Evolutionary conservation across 495 filamentous ascomycete species (phyloP).

Genomic region (Apiosordaria backusii): DNA sequence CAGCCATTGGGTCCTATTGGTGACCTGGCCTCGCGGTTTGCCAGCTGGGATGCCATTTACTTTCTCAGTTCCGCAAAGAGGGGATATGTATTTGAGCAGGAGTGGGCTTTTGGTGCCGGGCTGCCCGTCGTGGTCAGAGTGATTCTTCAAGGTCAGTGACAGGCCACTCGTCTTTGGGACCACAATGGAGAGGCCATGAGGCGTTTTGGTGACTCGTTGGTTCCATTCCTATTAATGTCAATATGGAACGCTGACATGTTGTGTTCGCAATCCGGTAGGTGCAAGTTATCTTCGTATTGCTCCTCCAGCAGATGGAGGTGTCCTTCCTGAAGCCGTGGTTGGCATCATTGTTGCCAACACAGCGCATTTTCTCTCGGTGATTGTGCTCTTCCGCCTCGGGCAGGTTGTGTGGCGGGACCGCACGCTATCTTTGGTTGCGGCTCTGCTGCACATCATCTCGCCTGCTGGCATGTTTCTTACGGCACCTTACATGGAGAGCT

Average conservation of each 20-base stretch:
- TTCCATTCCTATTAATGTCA: not conserved
- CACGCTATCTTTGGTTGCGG: constrained; percentile 59
- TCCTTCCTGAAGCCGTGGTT: constrained; percentile 36
- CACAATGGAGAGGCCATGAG: not conserved
- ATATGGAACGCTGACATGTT: not conserved
- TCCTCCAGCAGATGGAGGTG: constrained; percentile 4
- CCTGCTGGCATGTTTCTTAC: constrained; percentile 89
- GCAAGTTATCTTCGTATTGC: constrained; percentile 14
- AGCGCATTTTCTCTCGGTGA: constrained; percentile 69
- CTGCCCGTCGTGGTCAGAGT: constrained; percentile 52
- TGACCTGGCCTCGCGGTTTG: constrained; percentile 51
- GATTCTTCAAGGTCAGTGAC: constrained; percentile 30
- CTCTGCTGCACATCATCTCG: constrained; percentile 72
- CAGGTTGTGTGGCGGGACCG: constrained; percentile 40
- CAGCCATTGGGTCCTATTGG: constrained; percentile 36
- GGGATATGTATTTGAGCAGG: constrained; percentile 86
- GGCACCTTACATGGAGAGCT: constrained; percentile 77
- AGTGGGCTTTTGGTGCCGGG: constrained; percentile 88
- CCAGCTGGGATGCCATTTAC: constrained; percentile 92
- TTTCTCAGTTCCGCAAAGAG: constrained; percentile 64
- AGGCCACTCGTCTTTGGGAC: not conserved
- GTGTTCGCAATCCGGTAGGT: not conserved
- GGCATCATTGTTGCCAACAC: constrained; percentile 64
- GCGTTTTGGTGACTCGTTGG: not conserved
- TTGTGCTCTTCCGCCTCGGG: constrained; percentile 64